These are phyloP conservation scores for Cymodocea nodosa DNA, from an alignment of 116 monocot genomes.

Conservation along the genomic window DNA sequence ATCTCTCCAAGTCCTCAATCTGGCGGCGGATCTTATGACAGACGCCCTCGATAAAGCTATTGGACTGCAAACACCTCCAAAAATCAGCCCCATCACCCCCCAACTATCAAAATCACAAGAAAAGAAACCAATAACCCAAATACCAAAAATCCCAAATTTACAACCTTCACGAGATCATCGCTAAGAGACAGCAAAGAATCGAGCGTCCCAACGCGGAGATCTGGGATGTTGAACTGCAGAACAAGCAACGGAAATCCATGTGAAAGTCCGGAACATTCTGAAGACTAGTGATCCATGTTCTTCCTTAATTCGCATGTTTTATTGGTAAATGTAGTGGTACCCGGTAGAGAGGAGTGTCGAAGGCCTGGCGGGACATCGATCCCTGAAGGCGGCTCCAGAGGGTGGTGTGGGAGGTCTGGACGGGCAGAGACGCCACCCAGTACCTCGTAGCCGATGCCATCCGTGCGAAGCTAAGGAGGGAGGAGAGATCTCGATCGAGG, in stretches of 20 bases:
- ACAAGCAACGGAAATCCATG: neutral
- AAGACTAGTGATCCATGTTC: neutral
- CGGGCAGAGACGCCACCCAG: slow-evolving; percentile 88
- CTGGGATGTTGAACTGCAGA: slow-evolving; percentile 66
- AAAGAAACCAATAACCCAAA: slow-evolving; percentile 1
- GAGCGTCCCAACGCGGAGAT: slow-evolving; percentile 86
- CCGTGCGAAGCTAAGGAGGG: neutral
- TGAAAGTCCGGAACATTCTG: slow-evolving; percentile 6
- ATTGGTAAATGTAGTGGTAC: slow-evolving; percentile 10
- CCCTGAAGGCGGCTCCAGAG: slow-evolving; percentile 66
- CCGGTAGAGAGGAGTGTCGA: slow-evolving; percentile 85
- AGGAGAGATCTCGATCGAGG: neutral
- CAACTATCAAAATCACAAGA: neutral
- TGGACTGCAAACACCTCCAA: slow-evolving; percentile 40
- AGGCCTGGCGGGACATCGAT: slow-evolving; percentile 63
- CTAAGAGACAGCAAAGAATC: slow-evolving; percentile 86
- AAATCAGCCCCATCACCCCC: neutral
- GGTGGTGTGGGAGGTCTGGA: slow-evolving; percentile 30
- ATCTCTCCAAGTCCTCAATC: slow-evolving; percentile 85
- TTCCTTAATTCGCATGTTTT: too few relatives aligned
- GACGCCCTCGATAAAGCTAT: slow-evolving; percentile 80
- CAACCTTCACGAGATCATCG: slow-evolving; percentile 88
- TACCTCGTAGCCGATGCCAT: slow-evolving; percentile 50
- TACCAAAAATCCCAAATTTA: neutral
- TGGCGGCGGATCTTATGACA: slow-evolving; percentile 92